Conservation (phyloP, 768 basidiomycete genomes). For the Leucogyrophana mollusca region DNA sequence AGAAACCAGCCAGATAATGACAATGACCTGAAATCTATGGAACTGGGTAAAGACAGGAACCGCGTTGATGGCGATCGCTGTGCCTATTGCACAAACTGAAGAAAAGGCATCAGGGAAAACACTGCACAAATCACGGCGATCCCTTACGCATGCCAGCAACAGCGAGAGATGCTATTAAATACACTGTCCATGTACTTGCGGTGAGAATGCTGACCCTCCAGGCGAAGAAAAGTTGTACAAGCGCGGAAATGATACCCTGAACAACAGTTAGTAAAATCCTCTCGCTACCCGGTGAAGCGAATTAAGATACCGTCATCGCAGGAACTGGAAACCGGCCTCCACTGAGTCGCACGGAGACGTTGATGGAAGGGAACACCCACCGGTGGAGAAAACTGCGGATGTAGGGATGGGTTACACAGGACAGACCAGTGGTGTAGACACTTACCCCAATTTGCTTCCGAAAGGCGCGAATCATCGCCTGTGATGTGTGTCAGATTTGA, state of each 20-base stretch:
- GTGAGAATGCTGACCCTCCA: constrained; percentile 24
- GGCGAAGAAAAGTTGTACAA: constrained; percentile 27
- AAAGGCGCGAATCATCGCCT: constrained; percentile 16
- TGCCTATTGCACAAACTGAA: constrained; percentile 30
- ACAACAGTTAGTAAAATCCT: background rate
- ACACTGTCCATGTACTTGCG: constrained; percentile 9
- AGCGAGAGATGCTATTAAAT: constrained; percentile 12
- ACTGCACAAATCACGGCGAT: background rate
- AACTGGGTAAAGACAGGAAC: constrained; percentile 27
- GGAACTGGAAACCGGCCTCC: constrained; percentile 11
- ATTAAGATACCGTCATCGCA: constrained; percentile 18
- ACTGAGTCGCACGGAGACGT: constrained; percentile 1
- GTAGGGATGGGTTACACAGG: background rate
- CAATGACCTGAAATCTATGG: constrained; percentile 27
- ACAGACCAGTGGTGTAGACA: background rate
- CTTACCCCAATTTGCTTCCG: constrained; percentile 22
- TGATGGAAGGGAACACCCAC: constrained; percentile 11
- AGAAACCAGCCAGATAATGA: constrained; percentile 42
- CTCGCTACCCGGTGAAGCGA: background rate
- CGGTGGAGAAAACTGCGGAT: constrained; percentile 25
- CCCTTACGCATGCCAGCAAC: constrained; percentile 17
- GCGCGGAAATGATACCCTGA: constrained; percentile 24
- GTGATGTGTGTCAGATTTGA: background rate
- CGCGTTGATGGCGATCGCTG: constrained; percentile 25
- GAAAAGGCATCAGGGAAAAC: background rate